phyloP scores from a whole-genome alignment of 768 basidiomycete genomes.

The Mycena leptocephala region DNA sequence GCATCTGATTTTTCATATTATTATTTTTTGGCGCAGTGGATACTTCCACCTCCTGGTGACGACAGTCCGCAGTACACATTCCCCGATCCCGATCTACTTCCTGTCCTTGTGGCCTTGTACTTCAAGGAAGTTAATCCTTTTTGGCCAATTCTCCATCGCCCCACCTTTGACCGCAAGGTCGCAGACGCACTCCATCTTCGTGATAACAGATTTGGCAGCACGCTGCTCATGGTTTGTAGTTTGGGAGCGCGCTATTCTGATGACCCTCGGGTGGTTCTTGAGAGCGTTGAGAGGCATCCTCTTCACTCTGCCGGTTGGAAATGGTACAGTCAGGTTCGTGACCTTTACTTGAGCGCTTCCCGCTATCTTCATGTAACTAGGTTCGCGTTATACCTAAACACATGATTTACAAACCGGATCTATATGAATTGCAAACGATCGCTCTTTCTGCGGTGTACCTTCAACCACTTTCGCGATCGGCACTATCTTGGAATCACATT shows the following conservation, averaged over 20 bases:
- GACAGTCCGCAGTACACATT: constrained; percentile 55
- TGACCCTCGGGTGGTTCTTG: constrained; percentile 71
- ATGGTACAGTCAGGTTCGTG: constrained; percentile 60
- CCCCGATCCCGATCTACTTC: constrained; percentile 69
- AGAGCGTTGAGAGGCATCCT: constrained; percentile 47
- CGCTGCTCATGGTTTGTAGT: constrained; percentile 55
- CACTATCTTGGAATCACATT: constrained; percentile 73
- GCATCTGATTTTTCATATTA: not conserved
- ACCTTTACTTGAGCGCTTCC: not conserved
- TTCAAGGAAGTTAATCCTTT: constrained; percentile 66
- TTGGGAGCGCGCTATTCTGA: constrained; percentile 72
- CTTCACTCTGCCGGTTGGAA: constrained; percentile 71
- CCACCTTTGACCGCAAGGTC: constrained; percentile 73
- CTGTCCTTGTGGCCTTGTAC: constrained; percentile 72
- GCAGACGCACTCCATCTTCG: constrained; percentile 65
- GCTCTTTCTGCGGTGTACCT: constrained; percentile 56
- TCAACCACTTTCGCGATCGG: constrained; percentile 54
- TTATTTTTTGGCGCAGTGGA: not conserved
- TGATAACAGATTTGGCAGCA: constrained; percentile 62
- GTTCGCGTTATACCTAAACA: constrained; percentile 41
- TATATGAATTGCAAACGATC: constrained; percentile 31
- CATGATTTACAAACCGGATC: constrained; percentile 25
- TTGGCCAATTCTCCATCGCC: constrained; percentile 81
- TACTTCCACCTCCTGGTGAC: constrained; percentile 31
- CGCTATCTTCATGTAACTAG: constrained; percentile 38